These are phyloP conservation scores for Kwoniella sp. DNA, from an alignment of 768 basidiomycete genomes.

Conservation along the genomic window DNA sequence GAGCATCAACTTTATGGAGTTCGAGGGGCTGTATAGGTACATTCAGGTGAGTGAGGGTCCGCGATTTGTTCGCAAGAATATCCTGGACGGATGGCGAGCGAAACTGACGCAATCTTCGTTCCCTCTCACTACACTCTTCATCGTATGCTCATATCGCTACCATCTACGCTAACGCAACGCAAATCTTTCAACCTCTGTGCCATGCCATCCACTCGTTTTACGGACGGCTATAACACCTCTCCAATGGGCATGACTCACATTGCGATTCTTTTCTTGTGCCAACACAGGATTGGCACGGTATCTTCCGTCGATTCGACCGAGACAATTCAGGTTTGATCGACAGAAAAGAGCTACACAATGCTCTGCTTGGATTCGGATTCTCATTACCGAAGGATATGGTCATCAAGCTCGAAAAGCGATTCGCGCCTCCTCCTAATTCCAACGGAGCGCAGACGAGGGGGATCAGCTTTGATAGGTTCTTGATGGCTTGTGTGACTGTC, in stretches of 20 bases:
- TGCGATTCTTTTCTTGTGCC: constrained; percentile 1
- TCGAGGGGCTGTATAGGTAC: constrained; percentile 54
- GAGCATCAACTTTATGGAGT: constrained; percentile 54
- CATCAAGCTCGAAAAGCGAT: constrained; percentile 53
- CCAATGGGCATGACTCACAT: no score
- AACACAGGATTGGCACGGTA: constrained; percentile 54
- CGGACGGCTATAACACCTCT: no score
- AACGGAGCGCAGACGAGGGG: constrained; percentile 29
- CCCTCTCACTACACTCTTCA: no score
- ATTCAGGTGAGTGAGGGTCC: constrained; percentile 45
- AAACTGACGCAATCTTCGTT: no score
- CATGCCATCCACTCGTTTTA: no score
- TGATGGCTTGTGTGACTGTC: constrained; percentile 57
- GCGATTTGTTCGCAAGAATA: no score
- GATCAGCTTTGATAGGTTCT: constrained; percentile 55
- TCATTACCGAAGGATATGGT: constrained; percentile 54
- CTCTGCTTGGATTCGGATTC: constrained; percentile 53
- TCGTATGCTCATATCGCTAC: no score
- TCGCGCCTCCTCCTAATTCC: constrained; percentile 44
- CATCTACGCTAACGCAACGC: no score
- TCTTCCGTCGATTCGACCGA: constrained; percentile 55
- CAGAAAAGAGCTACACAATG: constrained; percentile 54
- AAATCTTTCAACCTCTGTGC: no score
- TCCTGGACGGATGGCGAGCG: no score
- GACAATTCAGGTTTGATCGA: constrained; percentile 55